phyloP scores from a whole-genome alignment of 2,329 filamentous ascomycete species.

The Fusarium illudens region DNA sequence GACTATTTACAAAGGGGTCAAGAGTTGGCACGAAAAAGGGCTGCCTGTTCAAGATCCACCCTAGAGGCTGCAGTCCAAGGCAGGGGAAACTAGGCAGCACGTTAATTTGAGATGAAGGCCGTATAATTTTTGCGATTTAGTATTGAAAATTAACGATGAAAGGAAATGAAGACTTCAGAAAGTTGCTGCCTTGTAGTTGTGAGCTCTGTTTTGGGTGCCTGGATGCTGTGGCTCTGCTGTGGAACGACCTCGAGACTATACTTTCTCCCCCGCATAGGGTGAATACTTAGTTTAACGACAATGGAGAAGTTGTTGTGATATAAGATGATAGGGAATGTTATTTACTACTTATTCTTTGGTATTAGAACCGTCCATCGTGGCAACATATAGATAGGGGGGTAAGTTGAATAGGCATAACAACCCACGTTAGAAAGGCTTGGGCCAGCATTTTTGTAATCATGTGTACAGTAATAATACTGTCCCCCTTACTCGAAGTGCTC shows the following conservation, averaged over 20 bases:
- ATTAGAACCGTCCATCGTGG: not conserved
- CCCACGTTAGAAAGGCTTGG: not conserved
- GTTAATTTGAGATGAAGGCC: not conserved
- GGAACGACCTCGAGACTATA: not conserved
- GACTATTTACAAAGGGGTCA: too few relatives aligned
- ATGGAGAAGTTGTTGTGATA: not conserved
- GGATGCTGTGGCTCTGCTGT: not conserved
- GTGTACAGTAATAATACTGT: not conserved
- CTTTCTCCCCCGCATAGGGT: not conserved
- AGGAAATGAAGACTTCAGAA: not conserved
- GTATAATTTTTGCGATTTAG: not conserved
- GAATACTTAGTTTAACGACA: rapidly evolving
- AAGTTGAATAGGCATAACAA: not conserved
- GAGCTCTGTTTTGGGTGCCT: not conserved
- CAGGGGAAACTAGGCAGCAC: conserved; percentile 13
- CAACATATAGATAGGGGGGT: not conserved
- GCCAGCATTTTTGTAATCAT: not conserved
- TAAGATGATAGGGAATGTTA: not conserved
- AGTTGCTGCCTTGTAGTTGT: not conserved
- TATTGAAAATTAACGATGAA: rapidly evolving
- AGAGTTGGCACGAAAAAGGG: not conserved
- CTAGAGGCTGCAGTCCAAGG: not conserved
- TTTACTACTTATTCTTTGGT: not conserved
- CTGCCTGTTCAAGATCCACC: not conserved
- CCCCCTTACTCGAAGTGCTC: not conserved